Evolutionary conservation across 2,329 filamentous ascomycete species (phyloP), one percentile per base, ranked within the genome.

Genomic region (Nannizziopsis arthrosporioides): DNA sequence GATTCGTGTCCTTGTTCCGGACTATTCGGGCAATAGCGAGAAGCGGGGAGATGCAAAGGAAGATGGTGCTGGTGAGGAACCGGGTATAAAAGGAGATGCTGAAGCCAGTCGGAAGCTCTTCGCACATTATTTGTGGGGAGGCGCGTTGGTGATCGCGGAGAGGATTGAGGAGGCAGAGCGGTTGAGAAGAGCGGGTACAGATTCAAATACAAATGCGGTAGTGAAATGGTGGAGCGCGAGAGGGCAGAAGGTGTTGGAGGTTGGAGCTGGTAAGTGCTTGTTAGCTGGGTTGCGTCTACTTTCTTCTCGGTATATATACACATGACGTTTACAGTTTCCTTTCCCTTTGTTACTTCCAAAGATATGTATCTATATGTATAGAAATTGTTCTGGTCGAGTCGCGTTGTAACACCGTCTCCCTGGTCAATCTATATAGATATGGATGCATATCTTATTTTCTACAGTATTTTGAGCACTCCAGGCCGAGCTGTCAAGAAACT

Each of bases 51-150:
- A 34, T 14, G 18, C 27, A n/a, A 27, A 51, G 11, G 42, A 44
- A 5, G 53, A 58, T 9, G 56, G 56, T 40, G 14, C 4, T 11
- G 22, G 11, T 14, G 8, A 2, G 51, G 51, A 7, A 56, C 50
- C 5, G 37, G 49, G 27, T 31, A 43, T 12, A 31, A 18, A 38
- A 10, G 37, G 5, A 30, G 37, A 49, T 55, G 56, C 61, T 2
- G 73, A 78, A 47, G 67, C 71, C 44, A 69, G 72, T 36, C 55
- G 76, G 44, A 64, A 62, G 43, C 69, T 79, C 32, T 79, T 77
- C 62, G 75, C 75, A 31, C 76, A 80, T 61, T 74, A 78, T 54
- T 57, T 80, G 19, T 80, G 76, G 76, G 78, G 77, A 57, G 71
- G 75, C 1, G 65, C 58, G 0, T 59, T 70, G 55, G 61, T 71